These are phyloP conservation scores for Isabelozyma heimii DNA, from an alignment of 805 yeast genomes.

Conservation along the genomic window DNA sequence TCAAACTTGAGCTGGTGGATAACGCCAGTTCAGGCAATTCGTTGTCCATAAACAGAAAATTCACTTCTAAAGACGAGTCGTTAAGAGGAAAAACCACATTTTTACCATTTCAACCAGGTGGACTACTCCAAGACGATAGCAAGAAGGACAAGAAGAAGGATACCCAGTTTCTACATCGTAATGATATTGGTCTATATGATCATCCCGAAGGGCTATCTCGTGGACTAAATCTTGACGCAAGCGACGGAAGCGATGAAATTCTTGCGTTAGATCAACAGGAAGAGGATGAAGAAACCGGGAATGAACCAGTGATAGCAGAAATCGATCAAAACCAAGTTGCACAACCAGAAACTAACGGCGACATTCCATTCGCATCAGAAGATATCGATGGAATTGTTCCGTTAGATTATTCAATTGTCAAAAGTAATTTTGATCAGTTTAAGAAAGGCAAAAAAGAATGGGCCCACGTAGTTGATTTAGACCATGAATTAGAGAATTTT, in stretches of 20 bases:
- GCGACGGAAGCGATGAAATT: constrained; percentile 8
- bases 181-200: constrained; percentile 70
- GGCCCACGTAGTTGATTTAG: constrained; percentile 94
- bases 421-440: constrained; percentile 19
- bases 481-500: constrained; percentile 81
- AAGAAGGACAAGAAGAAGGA: constrained; percentile 25
- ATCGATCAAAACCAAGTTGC: constrained; percentile 5
- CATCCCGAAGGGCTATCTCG: constrained; percentile 78
- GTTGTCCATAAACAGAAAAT: constrained; percentile 66
- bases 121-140: constrained; percentile 36
- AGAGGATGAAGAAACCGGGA: constrained; percentile 6
- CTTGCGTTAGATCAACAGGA: constrained; percentile 8
- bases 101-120: constrained; percentile 94
- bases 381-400: constrained; percentile 47
- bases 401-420: constrained; percentile 25
- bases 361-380: constrained; percentile 30
- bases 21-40: constrained; percentile 65
- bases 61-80: constrained; percentile 58
- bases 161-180: constrained; percentile 54
- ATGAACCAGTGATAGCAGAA: constrained; percentile 8
- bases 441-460: constrained; percentile 55
- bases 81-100: constrained; percentile 69
- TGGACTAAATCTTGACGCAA: constrained; percentile 48
- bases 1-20: constrained; percentile 42
- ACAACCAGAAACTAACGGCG: not conserved